Percentiles rank a stretch among this genome's conserved stretches.
Evolutionary conservation across 2,329 filamentous ascomycete species (phyloP).

Genomic region (Rasamsonia emersonii): DNA sequence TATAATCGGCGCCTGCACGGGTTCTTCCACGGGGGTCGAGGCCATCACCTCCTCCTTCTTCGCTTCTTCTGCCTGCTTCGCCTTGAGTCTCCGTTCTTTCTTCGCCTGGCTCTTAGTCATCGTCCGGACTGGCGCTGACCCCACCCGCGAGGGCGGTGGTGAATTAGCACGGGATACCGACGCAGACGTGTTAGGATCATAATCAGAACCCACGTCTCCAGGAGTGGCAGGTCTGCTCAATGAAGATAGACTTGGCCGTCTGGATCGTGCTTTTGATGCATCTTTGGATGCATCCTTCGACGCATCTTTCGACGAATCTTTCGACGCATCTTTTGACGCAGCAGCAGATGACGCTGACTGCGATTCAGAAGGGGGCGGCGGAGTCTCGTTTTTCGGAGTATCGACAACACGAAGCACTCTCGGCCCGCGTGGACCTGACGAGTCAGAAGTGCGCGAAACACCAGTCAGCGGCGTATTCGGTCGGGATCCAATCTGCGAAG

Average conservation of each 20-base stretch:
- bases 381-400: conserved; percentile 45
- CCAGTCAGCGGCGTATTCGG: conserved; percentile 40
- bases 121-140: conserved; percentile 49
- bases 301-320: too few species aligned
- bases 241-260: conserved; percentile 42
- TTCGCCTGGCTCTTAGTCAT: conserved; percentile 56
- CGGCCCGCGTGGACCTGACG: conserved; percentile 32
- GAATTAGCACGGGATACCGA: conserved; percentile 54
- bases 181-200: conserved; percentile 48
- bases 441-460: conserved; percentile 29
- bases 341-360: conserved; percentile 25
- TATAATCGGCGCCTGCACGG: conserved; percentile 52
- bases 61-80: conserved; percentile 37
- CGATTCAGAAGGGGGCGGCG: conserved; percentile 20
- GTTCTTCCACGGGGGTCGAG: conserved; percentile 36
- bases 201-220: conserved; percentile 51
- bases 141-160: conserved; percentile 46
- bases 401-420: conserved; percentile 50
- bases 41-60: conserved; percentile 34
- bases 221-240: conserved; percentile 53
- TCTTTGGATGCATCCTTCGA: too few species aligned
- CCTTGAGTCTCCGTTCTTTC: conserved; percentile 47
- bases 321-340: conserved; percentile 20
- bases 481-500: conserved; percentile 35
- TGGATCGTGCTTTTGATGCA: conserved; percentile 22